Evolutionary conservation across 2,329 filamentous ascomycete genomes (phyloP).

Genomic region (Trichophyton equinum): DNA sequence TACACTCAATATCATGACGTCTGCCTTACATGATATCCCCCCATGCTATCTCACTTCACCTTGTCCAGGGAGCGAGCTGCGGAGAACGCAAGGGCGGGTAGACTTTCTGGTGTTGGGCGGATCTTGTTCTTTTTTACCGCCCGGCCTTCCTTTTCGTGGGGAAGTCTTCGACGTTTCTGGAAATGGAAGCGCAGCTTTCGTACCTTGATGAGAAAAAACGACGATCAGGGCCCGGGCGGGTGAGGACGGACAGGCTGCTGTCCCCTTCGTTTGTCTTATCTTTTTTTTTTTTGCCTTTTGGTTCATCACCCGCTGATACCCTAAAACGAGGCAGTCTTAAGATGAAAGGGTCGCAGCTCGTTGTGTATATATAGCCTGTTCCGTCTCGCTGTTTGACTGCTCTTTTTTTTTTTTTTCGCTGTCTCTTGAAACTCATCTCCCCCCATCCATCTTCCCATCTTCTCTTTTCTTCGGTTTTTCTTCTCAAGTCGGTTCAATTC

Average conservation of each 20-base stretch:
- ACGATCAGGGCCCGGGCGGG: not conserved
- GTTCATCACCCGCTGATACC: slow-evolving; percentile 2
- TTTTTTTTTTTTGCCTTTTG: no score
- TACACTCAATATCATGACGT: no score
- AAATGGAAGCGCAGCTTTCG: not conserved
- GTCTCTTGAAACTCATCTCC: not conserved
- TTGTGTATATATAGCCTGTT: not conserved
- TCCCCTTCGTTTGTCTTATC: not conserved
- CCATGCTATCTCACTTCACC: no score
- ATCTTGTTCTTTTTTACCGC: no score
- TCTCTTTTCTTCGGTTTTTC: not conserved
- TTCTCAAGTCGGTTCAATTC: not conserved
- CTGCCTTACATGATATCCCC: no score
- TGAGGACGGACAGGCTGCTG: not conserved
- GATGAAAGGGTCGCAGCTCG: not conserved
- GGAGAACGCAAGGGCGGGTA: no score
- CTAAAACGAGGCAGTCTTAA: not conserved
- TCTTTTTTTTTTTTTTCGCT: not conserved
- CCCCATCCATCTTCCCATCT: not conserved
- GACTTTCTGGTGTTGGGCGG: no score
- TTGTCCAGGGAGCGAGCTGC: no score
- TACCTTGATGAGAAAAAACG: not conserved
- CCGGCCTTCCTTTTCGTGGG: not conserved
- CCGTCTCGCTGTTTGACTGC: not conserved
- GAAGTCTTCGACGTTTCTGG: not conserved